Percentiles rank a stretch among this genome's conserved stretches.
These are phyloP conservation scores for Spinellus fusiger DNA, from an alignment of 192 early-diverging fungal genomes.

Conservation along the genomic window DNA sequence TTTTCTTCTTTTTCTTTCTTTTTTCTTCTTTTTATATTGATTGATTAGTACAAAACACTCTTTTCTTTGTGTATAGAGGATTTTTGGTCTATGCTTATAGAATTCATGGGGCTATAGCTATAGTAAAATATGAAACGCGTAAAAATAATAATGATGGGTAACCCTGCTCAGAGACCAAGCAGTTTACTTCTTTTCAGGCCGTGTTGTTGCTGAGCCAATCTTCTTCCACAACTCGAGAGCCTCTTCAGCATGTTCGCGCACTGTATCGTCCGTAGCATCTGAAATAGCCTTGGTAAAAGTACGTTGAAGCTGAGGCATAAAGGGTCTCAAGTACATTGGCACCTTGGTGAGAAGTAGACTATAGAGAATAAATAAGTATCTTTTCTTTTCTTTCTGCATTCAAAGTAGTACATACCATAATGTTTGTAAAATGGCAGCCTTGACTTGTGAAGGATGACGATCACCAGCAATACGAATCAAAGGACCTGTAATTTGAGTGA, in stretches of 20 bases:
- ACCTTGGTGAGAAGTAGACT: conserved; percentile 76
- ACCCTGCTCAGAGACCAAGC: no score
- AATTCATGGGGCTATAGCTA: no score
- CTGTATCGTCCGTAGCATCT: conserved; percentile 61
- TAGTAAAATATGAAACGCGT: no score
- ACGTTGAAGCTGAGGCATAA: conserved; percentile 96
- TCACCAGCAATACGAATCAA: conserved; percentile 97
- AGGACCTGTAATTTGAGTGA: conserved; percentile 94
- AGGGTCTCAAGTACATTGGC: conserved; percentile 86
- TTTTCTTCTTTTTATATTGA: no score
- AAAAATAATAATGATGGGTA: no score
- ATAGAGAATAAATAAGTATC: conserved; percentile 12
- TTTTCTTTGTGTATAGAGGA: no score
- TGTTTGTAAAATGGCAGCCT: conserved; percentile 87
- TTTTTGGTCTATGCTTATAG: no score
- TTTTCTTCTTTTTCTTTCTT: no score
- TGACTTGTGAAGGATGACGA: conserved; percentile 84
- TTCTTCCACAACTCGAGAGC: conserved; percentile 45
- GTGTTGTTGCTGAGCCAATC: not conserved
- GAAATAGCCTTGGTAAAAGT: conserved; percentile 89
- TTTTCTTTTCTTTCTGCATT: not conserved
- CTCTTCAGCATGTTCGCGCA: conserved; percentile 75
- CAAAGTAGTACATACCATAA: conserved; percentile 43
- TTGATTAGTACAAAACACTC: no score
- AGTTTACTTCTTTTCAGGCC: not conserved